Percentiles rank a stretch among this genome's conserved stretches.
Evolutionary conservation across 192 early-diverging fungal species (phyloP).

Genomic region (Chytriomyces sp.): DNA sequence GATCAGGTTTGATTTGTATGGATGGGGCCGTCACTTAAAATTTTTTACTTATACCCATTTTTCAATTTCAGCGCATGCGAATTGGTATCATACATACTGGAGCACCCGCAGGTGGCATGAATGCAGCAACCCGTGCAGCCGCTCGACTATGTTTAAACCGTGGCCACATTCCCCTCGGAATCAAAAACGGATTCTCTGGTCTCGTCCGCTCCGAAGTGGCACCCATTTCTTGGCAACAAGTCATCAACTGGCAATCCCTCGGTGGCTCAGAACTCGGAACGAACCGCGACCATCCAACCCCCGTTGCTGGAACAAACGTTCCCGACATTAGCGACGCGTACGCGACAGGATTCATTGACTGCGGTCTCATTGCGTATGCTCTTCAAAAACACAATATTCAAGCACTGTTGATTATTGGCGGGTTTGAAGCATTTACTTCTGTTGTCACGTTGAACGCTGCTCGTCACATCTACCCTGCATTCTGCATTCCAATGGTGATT

Average conservation of each 20-base stretch:
- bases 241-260: constrained; percentile 88
- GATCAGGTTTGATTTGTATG: constrained; percentile 59
- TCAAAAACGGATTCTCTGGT: constrained; percentile 92
- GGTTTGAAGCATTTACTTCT: constrained; percentile 92
- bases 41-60: background rate
- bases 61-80: constrained; percentile 63
- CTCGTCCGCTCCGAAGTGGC: constrained; percentile 80
- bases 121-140: constrained; percentile 87
- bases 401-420: constrained; percentile 91
- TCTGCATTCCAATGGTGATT: constrained; percentile 91
- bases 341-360: constrained; percentile 59
- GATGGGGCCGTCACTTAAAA: constrained; percentile 39
- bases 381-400: constrained; percentile 91
- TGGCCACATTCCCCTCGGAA: constrained; percentile 85
- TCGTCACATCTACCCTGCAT: constrained; percentile 83
- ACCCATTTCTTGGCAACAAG: constrained; percentile 81
- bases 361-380: constrained; percentile 88
- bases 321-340: constrained; percentile 37
- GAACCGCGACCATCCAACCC: constrained; percentile 87
- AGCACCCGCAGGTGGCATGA: constrained; percentile 98
- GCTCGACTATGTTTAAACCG: constrained; percentile 84
- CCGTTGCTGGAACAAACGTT: constrained; percentile 46
- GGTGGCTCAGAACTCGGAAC: constrained; percentile 95
- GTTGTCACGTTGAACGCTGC: constrained; percentile 73
- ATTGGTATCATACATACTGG: constrained; percentile 93